Percentiles rank a stretch among this genome's conserved stretches.
These are phyloP conservation scores for Ophiostoma perfectum DNA, from an alignment of 2,329 filamentous ascomycete species.

Conservation along the genomic window DNA sequence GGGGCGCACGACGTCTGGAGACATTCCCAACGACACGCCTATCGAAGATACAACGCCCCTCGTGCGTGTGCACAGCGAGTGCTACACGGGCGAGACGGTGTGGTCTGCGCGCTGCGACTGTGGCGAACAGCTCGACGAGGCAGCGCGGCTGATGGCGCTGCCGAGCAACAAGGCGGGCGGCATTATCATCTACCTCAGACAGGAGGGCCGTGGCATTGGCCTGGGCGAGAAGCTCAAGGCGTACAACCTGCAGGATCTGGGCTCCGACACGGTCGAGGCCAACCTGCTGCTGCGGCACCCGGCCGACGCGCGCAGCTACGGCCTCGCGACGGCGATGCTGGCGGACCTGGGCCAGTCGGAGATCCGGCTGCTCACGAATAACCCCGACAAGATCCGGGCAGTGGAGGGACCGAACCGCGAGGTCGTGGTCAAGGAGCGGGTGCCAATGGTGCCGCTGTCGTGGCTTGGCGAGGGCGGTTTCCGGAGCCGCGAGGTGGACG, in stretches of 20 bases:
- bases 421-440: constrained; percentile 78
- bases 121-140: constrained; percentile 95
- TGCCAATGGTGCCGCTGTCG: constrained; percentile 90
- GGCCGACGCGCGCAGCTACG: constrained; percentile 90
- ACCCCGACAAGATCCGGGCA: constrained; percentile 92
- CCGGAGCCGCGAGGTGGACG: constrained; percentile 80
- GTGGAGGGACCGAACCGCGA: constrained; percentile 89
- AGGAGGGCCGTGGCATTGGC: constrained; percentile 93
- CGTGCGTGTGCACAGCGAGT: constrained; percentile 94
- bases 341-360: constrained; percentile 74
- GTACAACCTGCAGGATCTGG: constrained; percentile 94
- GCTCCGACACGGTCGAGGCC: constrained; percentile 95
- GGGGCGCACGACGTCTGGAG: constrained; percentile 69
- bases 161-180: constrained; percentile 62
- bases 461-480: constrained; percentile 87
- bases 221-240: constrained; percentile 94
- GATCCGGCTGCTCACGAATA: constrained; percentile 85
- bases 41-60: constrained; percentile 48
- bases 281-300: constrained; percentile 88
- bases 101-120: constrained; percentile 98
- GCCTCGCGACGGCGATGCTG: constrained; percentile 92
- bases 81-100: constrained; percentile 96
- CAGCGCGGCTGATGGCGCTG: constrained; percentile 83
- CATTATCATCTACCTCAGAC: constrained; percentile 90
- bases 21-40: constrained; percentile 31